phyloP scores from a whole-genome alignment of 768 basidiomycete genomes.

The Leucocoprinus leucothites region DNA sequence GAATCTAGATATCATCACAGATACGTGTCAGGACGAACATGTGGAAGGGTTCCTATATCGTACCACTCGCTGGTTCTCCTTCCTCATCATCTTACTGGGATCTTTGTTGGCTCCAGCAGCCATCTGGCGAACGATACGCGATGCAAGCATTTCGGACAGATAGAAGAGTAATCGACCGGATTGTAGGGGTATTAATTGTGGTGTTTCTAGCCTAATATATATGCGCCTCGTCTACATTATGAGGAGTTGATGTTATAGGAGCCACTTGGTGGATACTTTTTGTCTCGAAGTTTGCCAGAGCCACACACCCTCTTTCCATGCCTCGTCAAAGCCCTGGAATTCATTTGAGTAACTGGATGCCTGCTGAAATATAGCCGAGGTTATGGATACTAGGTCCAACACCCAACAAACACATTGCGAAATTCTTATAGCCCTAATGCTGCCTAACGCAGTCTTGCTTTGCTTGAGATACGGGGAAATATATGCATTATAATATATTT shows the following conservation, averaged over 20 bases:
- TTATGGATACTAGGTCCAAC: too few relatives aligned
- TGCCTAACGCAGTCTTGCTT: too few relatives aligned
- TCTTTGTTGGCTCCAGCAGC: conserved; percentile 8
- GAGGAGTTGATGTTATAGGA: conserved; percentile 5
- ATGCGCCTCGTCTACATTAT: background rate
- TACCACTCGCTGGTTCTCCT: conserved; percentile 10
- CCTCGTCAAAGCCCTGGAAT: too few relatives aligned
- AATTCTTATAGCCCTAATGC: too few relatives aligned
- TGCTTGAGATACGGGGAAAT: too few relatives aligned
- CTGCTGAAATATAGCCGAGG: too few relatives aligned
- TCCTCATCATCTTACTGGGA: conserved; percentile 1
- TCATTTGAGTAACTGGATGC: background rate
- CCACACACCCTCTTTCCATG: too few relatives aligned
- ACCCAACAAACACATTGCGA: too few relatives aligned
- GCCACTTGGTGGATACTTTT: conserved; percentile 7
- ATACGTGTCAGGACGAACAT: background rate
- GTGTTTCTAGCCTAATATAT: background rate
- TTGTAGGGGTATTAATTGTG: background rate
- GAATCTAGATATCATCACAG: background rate
- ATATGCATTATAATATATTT: too few relatives aligned
- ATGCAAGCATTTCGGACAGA: conserved; percentile 7
- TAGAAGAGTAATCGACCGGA: background rate
- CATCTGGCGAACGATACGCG: conserved; percentile 11
- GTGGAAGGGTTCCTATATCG: background rate
- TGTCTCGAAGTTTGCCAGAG: background rate